phyloP scores from a whole-genome alignment of 2,329 filamentous ascomycete species.

The Trematosphaeria pertusa region DNA sequence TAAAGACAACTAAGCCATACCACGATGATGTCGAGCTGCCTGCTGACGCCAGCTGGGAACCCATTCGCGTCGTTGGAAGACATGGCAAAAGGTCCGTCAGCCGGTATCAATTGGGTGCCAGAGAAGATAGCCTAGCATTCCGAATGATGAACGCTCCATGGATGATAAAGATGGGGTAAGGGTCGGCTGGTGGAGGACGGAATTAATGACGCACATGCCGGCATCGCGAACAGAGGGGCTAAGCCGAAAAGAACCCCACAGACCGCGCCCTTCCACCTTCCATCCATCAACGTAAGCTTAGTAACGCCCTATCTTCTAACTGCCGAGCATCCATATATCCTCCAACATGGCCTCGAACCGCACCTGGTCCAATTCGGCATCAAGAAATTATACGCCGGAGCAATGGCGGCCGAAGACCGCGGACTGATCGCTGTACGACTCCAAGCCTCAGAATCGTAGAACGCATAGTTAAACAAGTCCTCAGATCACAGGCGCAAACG shows the following conservation, averaged over 20 bases:
- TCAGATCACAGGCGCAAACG: constrained; percentile 46
- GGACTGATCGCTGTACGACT: constrained; percentile 37
- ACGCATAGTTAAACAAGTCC: too few species aligned
- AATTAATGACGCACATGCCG: constrained; percentile 4
- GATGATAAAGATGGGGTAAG: too few species aligned
- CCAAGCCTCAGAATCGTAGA: too few species aligned
- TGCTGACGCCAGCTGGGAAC: constrained; percentile 15
- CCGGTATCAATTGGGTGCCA: constrained; percentile 4
- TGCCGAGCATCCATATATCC: too few species aligned
- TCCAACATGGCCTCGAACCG: too few species aligned
- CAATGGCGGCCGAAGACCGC: constrained; percentile 21
- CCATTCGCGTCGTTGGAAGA: background rate
- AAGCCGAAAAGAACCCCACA: background rate
- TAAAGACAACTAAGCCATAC: too few species aligned
- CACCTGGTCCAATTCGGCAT: too few species aligned
- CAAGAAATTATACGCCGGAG: too few species aligned
- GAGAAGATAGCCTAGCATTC: too few species aligned
- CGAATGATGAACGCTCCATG: too few species aligned
- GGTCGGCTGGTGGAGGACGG: constrained; percentile 3
- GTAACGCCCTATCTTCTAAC: too few species aligned
- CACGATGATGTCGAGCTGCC: constrained; percentile 35
- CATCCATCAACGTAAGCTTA: too few species aligned
- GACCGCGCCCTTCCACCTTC: background rate
- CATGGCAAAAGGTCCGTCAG: constrained; percentile 2
- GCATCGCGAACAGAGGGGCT: background rate